phyloP scores from a whole-genome alignment of 78 protist genomes.

The Paratrimastix pyriformis region DNA sequence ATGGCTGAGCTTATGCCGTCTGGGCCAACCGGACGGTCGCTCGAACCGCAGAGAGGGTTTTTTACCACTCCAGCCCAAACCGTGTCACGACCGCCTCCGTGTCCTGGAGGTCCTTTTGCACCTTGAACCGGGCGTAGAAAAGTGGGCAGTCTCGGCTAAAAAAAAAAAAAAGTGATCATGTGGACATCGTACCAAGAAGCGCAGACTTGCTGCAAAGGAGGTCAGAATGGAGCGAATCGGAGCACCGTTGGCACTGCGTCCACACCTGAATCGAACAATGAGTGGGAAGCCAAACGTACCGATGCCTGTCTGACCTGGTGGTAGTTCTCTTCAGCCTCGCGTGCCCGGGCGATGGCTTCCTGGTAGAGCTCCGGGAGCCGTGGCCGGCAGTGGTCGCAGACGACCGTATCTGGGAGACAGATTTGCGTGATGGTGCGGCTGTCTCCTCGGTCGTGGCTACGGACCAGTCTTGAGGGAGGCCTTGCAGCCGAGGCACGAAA shows the following conservation, averaged over 20 bases:
- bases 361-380: constrained; percentile 53
- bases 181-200: not conserved
- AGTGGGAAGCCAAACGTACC: constrained; percentile 50
- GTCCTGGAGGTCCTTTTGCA: constrained; percentile 74
- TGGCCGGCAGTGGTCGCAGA: not conserved
- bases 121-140: constrained; percentile 89
- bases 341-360: constrained; percentile 19
- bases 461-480: not conserved
- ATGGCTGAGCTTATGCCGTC: too few species aligned
- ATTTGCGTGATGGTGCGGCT: too few species aligned
- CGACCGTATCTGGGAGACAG: not conserved
- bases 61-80: too few species aligned
- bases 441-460: too few species aligned
- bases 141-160: constrained; percentile 87
- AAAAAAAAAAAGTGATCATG: not conserved
- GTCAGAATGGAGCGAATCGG: constrained; percentile 58
- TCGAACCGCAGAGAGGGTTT: too few species aligned
- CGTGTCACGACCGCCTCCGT: constrained; percentile 54
- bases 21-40: too few species aligned
- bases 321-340: not conserved
- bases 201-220: constrained; percentile 57
- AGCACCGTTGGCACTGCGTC: constrained; percentile 98
- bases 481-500: constrained; percentile 64
- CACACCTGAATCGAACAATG: too few species aligned
- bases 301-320: constrained; percentile 35